Conservation (phyloP, 108 stramenopile genomes). For the Licmophora abbreviata region DNA sequence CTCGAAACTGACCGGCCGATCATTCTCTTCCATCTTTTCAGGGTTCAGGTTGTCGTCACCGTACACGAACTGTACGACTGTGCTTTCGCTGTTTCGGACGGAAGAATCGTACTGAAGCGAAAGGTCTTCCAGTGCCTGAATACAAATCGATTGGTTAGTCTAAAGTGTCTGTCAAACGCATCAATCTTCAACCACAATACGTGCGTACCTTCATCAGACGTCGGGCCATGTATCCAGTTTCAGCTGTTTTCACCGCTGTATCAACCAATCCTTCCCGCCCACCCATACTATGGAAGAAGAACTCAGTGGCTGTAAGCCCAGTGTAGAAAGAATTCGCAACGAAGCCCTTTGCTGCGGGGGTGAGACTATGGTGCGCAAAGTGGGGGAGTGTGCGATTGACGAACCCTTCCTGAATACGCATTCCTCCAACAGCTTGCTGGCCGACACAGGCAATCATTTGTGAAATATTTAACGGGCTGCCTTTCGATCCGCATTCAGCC, state of each 20-base stretch:
- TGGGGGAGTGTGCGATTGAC: slow-evolving; percentile 92
- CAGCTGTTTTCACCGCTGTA: slow-evolving; percentile 99
- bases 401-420: slow-evolving; percentile 96
- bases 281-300: slow-evolving; percentile 99
- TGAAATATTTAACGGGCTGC: slow-evolving; percentile 95
- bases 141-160: not conserved
- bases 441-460: slow-evolving; percentile 99
- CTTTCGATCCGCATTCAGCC: slow-evolving; percentile 99
- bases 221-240: slow-evolving; percentile 99
- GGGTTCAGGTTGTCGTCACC: slow-evolving; percentile 98
- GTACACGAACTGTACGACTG: slow-evolving; percentile 95
- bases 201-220: slow-evolving; percentile 90
- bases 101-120: slow-evolving; percentile 93
- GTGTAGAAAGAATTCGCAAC: slow-evolving; percentile 95
- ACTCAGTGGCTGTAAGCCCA: slow-evolving; percentile 98
- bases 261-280: slow-evolving; percentile 98
- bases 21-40: slow-evolving; percentile 90
- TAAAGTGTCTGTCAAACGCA: not conserved
- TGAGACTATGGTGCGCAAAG: slow-evolving; percentile 79
- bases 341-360: slow-evolving; percentile 95
- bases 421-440: slow-evolving; percentile 97
- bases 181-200: slow-evolving; percentile 5
- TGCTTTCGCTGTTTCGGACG: slow-evolving; percentile 93
- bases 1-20: slow-evolving; percentile 77
- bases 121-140: slow-evolving; percentile 86